Evolutionary conservation across 345 rosid genomes (phyloP), one percentile per base, ranked within the genome.

Genomic region (Populus tremula): DNA sequence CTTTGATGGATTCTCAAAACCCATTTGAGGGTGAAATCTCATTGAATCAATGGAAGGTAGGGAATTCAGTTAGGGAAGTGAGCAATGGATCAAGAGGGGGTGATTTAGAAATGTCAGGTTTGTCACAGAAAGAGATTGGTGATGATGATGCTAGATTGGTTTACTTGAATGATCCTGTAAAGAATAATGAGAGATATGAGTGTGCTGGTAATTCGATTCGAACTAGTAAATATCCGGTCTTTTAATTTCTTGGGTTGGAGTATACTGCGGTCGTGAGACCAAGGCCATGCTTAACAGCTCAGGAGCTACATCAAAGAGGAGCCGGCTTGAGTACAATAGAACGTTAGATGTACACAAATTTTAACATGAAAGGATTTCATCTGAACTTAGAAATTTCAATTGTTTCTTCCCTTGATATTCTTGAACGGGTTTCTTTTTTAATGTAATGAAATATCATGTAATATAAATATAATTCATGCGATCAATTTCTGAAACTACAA

Each of bases 141-240:
- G 61, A 54, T 54, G 61, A 54, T 54, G 61, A 54, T 54, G 25
- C 61, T 54, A 54, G 25, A 54, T 54, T 54, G 61, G 61, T 54
- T 54, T 54, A 54, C 61, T n/a, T n/a, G n/a, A n/a, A n/a, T n/a
- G n/a, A n/a, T 54, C 61, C 61, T 54, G 61, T 54, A 54, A 54
- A 54, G 61, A 54, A 7, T 21, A 54, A 54, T 7, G 61, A 54
- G 61, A 54, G 61, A 54, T 54, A 54, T n/a, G 61, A 54, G 61
- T 54, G 21, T 54, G 23, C 61, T 54, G 61, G 61, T 7, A 54
- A 21, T 54, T 54, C 61, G 61, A 54, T 54, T 54, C 61, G 67
- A 23, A 76, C 79, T 12, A 59, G 67, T 10, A 76, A 76, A 49
- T 76, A 76, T 39, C 23, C 73, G 11, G 18, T 36, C 14, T 65